Conservation (phyloP, 2,329 filamentous ascomycete species). For the Fusarium coffeatum region DNA sequence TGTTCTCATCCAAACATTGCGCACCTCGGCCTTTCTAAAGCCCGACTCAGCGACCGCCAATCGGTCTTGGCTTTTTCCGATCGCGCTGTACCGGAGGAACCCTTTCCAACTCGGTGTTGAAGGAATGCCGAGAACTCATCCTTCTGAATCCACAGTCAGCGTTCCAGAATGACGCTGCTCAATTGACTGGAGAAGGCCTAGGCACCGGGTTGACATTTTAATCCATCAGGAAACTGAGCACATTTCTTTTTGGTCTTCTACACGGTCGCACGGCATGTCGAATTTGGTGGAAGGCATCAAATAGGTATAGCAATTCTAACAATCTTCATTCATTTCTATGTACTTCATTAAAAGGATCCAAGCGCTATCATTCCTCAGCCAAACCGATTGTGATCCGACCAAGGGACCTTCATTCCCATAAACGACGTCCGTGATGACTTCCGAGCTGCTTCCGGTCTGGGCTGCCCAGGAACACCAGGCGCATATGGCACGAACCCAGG, state of each 20-base stretch:
- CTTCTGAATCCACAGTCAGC: not conserved
- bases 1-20: not conserved
- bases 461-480: not conserved
- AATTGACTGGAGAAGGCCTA: too few species aligned
- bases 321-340: not conserved
- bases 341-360: too few species aligned
- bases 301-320: too few species aligned
- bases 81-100: not conserved
- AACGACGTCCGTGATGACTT: constrained; percentile 23
- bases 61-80: not conserved
- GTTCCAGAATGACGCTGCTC: accelerated
- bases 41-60: not conserved
- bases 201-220: too few species aligned
- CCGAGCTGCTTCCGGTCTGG: not conserved
- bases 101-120: not conserved
- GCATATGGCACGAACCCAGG: constrained; percentile 10
- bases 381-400: constrained; percentile 18
- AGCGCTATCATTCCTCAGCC: not conserved
- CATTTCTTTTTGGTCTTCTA: not conserved
- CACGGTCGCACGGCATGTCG: not conserved
- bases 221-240: too few species aligned
- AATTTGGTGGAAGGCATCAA: not conserved
- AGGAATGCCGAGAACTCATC: not conserved
- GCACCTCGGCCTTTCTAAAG: constrained; percentile 13
- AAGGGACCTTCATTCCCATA: constrained; percentile 34